A percentile compares a stretch with the other conserved stretches of the same genome.
Evolutionary conservation across 768 basidiomycete genomes (phyloP).

Genomic region (Boletales sp.): DNA sequence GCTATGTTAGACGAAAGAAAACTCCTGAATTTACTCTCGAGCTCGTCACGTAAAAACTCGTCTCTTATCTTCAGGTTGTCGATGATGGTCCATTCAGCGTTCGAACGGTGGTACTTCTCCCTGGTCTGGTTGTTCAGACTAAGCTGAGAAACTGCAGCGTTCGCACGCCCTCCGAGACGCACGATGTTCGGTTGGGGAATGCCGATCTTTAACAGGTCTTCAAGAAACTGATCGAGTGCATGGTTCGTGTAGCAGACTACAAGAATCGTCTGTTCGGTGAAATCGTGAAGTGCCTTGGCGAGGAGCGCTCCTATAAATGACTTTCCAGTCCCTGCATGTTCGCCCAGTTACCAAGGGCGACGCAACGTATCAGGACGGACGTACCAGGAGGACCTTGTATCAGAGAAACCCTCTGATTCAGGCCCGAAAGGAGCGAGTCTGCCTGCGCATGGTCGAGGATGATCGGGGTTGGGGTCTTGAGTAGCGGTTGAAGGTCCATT

Average conservation of each 20-base stretch:
- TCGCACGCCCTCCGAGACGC: conserved; percentile 55
- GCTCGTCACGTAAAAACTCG: not conserved
- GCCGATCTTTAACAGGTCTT: conserved; percentile 56
- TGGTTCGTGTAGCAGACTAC: conserved; percentile 74
- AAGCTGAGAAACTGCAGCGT: conserved; percentile 42
- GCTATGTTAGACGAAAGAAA: conserved; percentile 23
- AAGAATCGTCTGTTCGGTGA: conserved; percentile 46
- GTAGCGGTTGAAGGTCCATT: conserved; percentile 38
- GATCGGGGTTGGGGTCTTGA: conserved; percentile 39
- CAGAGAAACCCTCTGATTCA: conserved; percentile 54
- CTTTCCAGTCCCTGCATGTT: conserved; percentile 58
- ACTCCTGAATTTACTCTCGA: conserved; percentile 30
- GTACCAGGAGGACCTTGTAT: conserved; percentile 73
- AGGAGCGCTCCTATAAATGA: conserved; percentile 67
- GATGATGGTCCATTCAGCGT: conserved; percentile 40
- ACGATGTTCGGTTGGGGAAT: conserved; percentile 49
- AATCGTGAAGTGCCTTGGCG: conserved; percentile 53
- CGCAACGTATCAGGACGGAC: conserved; percentile 6
- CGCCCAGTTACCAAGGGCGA: not conserved
- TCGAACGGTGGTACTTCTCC: conserved; percentile 20
- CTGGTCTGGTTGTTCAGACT: conserved; percentile 39
- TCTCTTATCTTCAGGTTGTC: conserved; percentile 33
- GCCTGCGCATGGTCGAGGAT: conserved; percentile 50
- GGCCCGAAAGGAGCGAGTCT: conserved; percentile 43
- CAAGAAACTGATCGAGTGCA: conserved; percentile 66